Conservation (phyloP, 768 basidiomycete species). For the Suillus subaureus region DNA sequence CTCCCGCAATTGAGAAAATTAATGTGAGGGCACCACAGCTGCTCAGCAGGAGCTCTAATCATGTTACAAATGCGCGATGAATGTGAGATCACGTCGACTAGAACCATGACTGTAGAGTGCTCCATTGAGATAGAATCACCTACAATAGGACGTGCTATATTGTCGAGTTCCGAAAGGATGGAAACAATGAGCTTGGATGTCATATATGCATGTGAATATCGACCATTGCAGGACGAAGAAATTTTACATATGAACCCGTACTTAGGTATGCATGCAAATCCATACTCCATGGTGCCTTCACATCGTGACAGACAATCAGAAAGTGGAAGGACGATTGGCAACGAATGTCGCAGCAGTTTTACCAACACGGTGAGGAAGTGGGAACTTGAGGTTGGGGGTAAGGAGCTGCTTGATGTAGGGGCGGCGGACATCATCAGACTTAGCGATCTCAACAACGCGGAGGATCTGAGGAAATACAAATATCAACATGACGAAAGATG, state of each 20-base stretch:
- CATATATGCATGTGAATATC: slow-evolving; percentile 11
- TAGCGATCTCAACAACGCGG: slow-evolving; percentile 95
- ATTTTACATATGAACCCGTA: slow-evolving; percentile 7
- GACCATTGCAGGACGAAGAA: slow-evolving; percentile 3
- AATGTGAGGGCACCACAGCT: not conserved
- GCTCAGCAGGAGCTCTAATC: not conserved
- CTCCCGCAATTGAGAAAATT: not conserved
- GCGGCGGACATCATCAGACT: slow-evolving; percentile 88
- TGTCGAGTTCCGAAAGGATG: not conserved
- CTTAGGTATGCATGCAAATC: slow-evolving; percentile 2
- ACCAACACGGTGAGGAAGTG: slow-evolving; percentile 85
- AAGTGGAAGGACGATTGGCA: slow-evolving; percentile 76
- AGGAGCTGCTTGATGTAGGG: slow-evolving; percentile 98
- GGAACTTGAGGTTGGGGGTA: slow-evolving; percentile 91
- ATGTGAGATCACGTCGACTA: not conserved
- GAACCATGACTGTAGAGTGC: not conserved
- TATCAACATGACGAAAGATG: not conserved
- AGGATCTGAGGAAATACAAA: slow-evolving; percentile 67
- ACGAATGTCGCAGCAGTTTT: slow-evolving; percentile 83
- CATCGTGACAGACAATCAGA: slow-evolving; percentile 37
- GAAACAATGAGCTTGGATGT: not conserved
- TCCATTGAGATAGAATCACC: not conserved
- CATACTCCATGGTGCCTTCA: not conserved
- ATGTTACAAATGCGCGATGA: not conserved
- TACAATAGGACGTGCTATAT: not conserved